Evolutionary conservation across 805 yeast species (phyloP), one percentile per base, ranked within the genome.

Genomic region (Yarrowia sp.): DNA sequence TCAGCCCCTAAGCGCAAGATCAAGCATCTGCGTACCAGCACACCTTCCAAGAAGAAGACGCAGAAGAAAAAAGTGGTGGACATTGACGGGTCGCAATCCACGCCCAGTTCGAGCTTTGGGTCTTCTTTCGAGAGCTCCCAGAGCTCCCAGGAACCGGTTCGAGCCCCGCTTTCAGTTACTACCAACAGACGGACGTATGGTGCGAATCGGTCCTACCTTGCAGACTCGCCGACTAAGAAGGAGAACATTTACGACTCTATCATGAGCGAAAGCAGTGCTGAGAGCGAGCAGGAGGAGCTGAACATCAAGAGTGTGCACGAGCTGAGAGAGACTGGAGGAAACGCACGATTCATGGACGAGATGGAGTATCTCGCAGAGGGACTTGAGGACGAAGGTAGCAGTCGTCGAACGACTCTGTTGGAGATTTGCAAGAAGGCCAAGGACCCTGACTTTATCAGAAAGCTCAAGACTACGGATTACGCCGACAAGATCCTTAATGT

Each of bases 341-440:
- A 55, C 21, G 36, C 61, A 14, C 47, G 61, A 21, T 39, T 55
- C 27, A 55, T 38, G 46, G 61, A 38, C 47, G 61, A 55, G n/a
- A 55, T 55, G 46, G 47, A 38, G 13, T 38, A 55, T 19, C 35
- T 55, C 2, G 36, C 47, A 3, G 61, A 55, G 29, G 61, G 61
- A 1, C 47, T 55, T 3, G 61, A 29, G 9, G 47, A 55, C 8
- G 61, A 39, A 3, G 47, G 47, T 3, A 38, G 47, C 6, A 39
- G 47, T 31, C 46, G 47, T 14, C 61, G 61, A 55, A 39, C 61
- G 19, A 39, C 61, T 16, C 47, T 55, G 9, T 12, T 55, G 36
- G 61, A 55, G 36, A 38, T 55, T 19, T 55, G 61, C 36, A 39
- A 38, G 22, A 55, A 55, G 22, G 36, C 61, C 38, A 55, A 29